Evolutionary conservation across 306 rosid species (phyloP).

Genomic region (Myrica gale): DNA sequence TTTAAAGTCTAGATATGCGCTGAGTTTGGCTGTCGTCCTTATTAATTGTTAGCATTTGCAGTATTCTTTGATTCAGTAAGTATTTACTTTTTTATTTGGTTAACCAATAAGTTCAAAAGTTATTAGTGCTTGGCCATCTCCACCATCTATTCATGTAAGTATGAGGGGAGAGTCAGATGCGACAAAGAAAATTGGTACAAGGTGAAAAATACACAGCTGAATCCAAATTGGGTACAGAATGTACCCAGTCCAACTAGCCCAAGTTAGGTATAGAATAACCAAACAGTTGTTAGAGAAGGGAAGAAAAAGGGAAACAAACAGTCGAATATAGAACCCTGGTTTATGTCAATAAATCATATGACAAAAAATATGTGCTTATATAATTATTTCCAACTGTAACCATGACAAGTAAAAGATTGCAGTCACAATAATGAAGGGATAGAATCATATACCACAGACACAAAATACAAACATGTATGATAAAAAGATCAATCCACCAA

Average conservation of each 20-base stretch:
- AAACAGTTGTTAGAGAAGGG: too few species aligned
- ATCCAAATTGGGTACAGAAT: neutral
- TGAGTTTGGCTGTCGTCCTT: neutral
- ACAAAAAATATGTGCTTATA: neutral
- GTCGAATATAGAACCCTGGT: neutral
- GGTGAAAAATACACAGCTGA: too few species aligned
- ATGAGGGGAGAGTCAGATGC: neutral
- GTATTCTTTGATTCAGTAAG: neutral
- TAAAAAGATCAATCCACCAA: conserved; percentile 7
- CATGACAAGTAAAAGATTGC: neutral
- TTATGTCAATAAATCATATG: neutral
- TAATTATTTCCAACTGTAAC: neutral
- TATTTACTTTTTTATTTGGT: neutral
- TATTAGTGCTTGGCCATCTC: neutral
- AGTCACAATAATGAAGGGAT: neutral
- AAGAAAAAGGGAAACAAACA: neutral
- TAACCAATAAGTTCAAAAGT: neutral
- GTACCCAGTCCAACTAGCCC: neutral
- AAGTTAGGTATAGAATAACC: too few species aligned
- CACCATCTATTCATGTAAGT: neutral
- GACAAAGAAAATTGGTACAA: too few species aligned
- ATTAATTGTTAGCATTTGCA: neutral
- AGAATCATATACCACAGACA: conserved; percentile 10
- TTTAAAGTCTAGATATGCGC: neutral
- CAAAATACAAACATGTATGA: conserved; percentile 14